Evolutionary conservation across 257 asterid species (phyloP), one percentile per base, ranked within the genome.

Genomic region (Handroanthus guayacan): DNA sequence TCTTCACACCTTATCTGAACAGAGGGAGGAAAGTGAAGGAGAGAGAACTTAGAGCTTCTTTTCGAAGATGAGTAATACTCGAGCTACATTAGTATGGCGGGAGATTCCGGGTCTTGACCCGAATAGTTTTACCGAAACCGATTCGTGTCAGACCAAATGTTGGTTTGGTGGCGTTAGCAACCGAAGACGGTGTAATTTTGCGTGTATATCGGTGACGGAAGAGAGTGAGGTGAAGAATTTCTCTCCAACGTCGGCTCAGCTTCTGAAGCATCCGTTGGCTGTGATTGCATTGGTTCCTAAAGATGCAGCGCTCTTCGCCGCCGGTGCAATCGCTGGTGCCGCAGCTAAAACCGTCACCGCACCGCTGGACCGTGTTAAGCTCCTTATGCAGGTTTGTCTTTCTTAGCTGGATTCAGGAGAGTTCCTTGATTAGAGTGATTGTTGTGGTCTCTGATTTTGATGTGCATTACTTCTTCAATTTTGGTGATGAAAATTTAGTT

Each of bases 301-400:
- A 72, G 91, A 90, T 1, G 91, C 79, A 50, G 92, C 97, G 50
- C 86, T 92, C 48, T 92, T 92, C 68, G 83, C 86, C 16, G 96
- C 97, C 68, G 97, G 97, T 18, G 95, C 97, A 3, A 64, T 92
- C 25, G 95, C 95, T 57, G 96, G 97, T 10, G 87, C 92, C 67
- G 85, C 90, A 43, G 91, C 95, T 2, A 90, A 92, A 70, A 83
- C 92, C 60, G 89, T 92, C 25, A 90, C 86, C 3, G 97, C 97
- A 12, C 97, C 97, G 9, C 95, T 90, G 51, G 97, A 92, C 83
- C 92, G 97, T 45, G 80, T 90, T 62, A 92, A 92, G 87, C 89
- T 92, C 48, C 90, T 92, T 67, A 84, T 90, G 97, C 97, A 92
- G 96, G 96, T 90, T 0, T 13, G 5, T 9, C 9, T 13, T 12